Conservation (phyloP, 2,329 filamentous ascomycete genomes). For the Epichloe amarillans region DNA sequence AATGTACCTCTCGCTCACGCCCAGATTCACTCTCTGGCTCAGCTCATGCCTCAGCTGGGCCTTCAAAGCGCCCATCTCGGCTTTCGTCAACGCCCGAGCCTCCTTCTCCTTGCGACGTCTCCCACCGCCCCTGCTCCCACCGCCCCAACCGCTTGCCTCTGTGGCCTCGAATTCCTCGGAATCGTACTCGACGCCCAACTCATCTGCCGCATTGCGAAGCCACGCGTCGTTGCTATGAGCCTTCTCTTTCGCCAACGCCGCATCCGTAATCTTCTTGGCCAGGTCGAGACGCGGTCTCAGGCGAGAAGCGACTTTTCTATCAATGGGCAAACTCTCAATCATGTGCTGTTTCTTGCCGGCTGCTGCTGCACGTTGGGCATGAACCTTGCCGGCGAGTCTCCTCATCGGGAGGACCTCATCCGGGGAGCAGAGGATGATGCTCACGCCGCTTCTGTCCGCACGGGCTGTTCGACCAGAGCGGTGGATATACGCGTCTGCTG, state of each 20-base stretch:
- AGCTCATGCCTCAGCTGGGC: slow-evolving; percentile 62
- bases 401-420: slow-evolving; percentile 81
- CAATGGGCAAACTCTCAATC: slow-evolving; percentile 70
- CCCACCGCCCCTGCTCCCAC: slow-evolving; percentile 57
- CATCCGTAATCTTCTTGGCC: slow-evolving; percentile 79
- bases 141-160: slow-evolving; percentile 44
- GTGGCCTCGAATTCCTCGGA: slow-evolving; percentile 78
- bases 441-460: slow-evolving; percentile 62
- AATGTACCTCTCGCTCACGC: slow-evolving; percentile 78
- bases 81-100: slow-evolving; percentile 54
- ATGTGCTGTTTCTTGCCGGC: slow-evolving; percentile 40
- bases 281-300: slow-evolving; percentile 66
- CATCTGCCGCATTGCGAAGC: slow-evolving; percentile 73
- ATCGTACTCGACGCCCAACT: slow-evolving; percentile 88
- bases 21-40: slow-evolving; percentile 64
- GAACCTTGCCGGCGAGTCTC: slow-evolving; percentile 76
- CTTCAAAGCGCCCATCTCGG: slow-evolving; percentile 54
- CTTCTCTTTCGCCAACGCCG: slow-evolving; percentile 75
- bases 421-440: slow-evolving; percentile 77
- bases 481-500: slow-evolving; percentile 90
- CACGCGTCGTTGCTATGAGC: slow-evolving; percentile 72
- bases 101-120: slow-evolving; percentile 64
- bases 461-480: slow-evolving; percentile 89
- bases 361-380: slow-evolving; percentile 43
- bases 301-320: slow-evolving; percentile 62